Base-by-base conservation (phyloP, 2,329 filamentous ascomycete species). In the Fusarium foetens region DNA sequence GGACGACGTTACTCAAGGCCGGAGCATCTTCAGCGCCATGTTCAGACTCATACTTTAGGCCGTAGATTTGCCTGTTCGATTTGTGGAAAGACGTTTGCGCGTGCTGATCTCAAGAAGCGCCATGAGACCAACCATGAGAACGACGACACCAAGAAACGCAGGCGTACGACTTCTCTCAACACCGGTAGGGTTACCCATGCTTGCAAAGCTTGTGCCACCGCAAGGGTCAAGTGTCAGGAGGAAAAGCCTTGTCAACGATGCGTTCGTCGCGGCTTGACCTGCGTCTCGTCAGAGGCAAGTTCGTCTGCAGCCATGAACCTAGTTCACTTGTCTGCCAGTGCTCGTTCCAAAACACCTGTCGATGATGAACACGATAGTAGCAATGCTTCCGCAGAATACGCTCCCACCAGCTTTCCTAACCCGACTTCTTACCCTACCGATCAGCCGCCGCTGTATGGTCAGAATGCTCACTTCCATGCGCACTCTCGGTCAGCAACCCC, bases 191-290 rank as follows among this genome's bases (percentile, higher is more conserved):
- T 89, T 16, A 85, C 84, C 14, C 86, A 88, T 70, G 87, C 87
- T 19, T 89, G 87, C 70, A 83, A 83, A 29, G 79, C 84, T 14
- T 89, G 87, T 69, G 86, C 87, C 7, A 77, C 82, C 23, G 86
- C 87, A 16, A 81, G 87, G 25, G 85, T 89, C 48, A 88, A 88
- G 71, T 89, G 87, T 67, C 86, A 88, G 67, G 87, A 89, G 63
- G 75, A 80, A 27, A 88, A 89, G 77, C 87, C 87, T 36, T 89
- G 87, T 74, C 83, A 83, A 23, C 83, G 86, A 35, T 88, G 87
- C 70, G 80, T 83, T 55, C 84, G 80, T 59, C 83, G 86, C 33
- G 84, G 84, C 46, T 69, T 88, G 58, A 76, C 72, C 19, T 89
- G 87, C 77, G 83, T 80, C 31, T 78, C 78, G 21, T 75, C 79